Evolutionary conservation across 805 yeast species (phyloP).

Genomic region (Lipomyces orientalis): DNA sequence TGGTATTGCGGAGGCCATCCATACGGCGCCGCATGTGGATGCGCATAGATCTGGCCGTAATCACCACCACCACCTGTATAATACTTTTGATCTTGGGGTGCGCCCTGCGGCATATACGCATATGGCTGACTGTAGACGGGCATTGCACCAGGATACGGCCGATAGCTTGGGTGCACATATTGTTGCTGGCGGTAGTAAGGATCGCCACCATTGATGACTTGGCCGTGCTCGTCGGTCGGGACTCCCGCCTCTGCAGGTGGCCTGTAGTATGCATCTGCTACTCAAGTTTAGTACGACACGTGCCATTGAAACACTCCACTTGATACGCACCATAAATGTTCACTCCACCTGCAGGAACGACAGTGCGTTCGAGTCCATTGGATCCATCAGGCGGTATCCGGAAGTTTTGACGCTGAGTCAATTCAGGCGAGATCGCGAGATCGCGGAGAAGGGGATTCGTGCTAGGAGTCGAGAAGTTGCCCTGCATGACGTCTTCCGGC

Average conservation of each 20-base stretch:
- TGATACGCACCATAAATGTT: slow-evolving; percentile 14
- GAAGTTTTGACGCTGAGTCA: slow-evolving; percentile 45
- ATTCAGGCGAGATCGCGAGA: slow-evolving; percentile 49
- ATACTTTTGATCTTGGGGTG: slow-evolving; percentile 21
- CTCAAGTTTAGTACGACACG: background rate
- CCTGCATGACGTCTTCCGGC: slow-evolving; percentile 71
- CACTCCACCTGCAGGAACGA: slow-evolving; percentile 20
- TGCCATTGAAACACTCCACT: background rate
- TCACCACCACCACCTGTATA: slow-evolving; percentile 16
- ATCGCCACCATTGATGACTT: slow-evolving; percentile 14
- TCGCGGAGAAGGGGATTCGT: slow-evolving; percentile 57
- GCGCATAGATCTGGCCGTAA: slow-evolving; percentile 14
- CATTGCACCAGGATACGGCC: slow-evolving; percentile 35
- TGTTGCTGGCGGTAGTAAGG: slow-evolving; percentile 29
- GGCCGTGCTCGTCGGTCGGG: slow-evolving; percentile 24
- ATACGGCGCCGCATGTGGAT: slow-evolving; percentile 23
- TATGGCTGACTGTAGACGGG: slow-evolving; percentile 30
- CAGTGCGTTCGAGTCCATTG: slow-evolving; percentile 28
- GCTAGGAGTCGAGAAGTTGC: slow-evolving; percentile 63
- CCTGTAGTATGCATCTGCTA: slow-evolving; percentile 18
- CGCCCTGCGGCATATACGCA: slow-evolving; percentile 13
- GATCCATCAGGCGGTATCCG: slow-evolving; percentile 45
- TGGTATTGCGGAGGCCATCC: slow-evolving; percentile 28
- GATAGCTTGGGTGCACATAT: slow-evolving; percentile 25
- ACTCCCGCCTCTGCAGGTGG: slow-evolving; percentile 6